Conservation (phyloP, 2,329 filamentous ascomycete genomes). For the Thermomyces lanuginosus region DNA sequence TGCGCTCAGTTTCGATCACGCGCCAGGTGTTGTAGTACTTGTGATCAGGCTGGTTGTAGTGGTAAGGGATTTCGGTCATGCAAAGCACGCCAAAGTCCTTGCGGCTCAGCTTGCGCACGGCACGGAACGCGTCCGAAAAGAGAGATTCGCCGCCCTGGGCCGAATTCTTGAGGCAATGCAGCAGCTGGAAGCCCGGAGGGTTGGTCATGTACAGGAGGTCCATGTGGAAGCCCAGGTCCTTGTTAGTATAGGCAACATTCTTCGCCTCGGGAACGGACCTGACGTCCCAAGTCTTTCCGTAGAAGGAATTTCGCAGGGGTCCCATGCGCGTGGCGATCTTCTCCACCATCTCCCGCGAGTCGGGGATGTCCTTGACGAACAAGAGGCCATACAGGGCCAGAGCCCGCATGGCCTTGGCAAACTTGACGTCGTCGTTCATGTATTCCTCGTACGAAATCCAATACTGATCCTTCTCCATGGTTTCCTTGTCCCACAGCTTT, state of each 20-base stretch:
- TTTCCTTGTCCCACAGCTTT: constrained; percentile 20
- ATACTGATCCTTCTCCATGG: constrained; percentile 29
- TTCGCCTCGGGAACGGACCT: constrained; percentile 64
- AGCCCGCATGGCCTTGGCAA: constrained; percentile 46
- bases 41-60: constrained; percentile 50
- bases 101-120: constrained; percentile 26
- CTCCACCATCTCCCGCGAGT: constrained; percentile 47
- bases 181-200: constrained; percentile 65
- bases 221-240: constrained; percentile 76
- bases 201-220: constrained; percentile 75
- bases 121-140: constrained; percentile 61
- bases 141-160: constrained; percentile 67
- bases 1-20: constrained; percentile 32
- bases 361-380: constrained; percentile 59
- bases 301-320: constrained; percentile 70
- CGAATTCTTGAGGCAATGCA: constrained; percentile 76
- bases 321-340: constrained; percentile 58
- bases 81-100: constrained; percentile 23
- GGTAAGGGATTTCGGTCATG: constrained; percentile 38
- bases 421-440: constrained; percentile 41
- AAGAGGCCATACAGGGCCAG: constrained; percentile 55
- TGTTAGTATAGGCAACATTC: constrained; percentile 80
- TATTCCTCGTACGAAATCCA: constrained; percentile 57
- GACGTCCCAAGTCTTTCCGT: constrained; percentile 83
- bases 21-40: constrained; percentile 45